Evolutionary conservation across 2,329 filamentous ascomycete species (phyloP), one percentile per base, ranked within the genome.

Genomic region (Trichophyton verrucosum): DNA sequence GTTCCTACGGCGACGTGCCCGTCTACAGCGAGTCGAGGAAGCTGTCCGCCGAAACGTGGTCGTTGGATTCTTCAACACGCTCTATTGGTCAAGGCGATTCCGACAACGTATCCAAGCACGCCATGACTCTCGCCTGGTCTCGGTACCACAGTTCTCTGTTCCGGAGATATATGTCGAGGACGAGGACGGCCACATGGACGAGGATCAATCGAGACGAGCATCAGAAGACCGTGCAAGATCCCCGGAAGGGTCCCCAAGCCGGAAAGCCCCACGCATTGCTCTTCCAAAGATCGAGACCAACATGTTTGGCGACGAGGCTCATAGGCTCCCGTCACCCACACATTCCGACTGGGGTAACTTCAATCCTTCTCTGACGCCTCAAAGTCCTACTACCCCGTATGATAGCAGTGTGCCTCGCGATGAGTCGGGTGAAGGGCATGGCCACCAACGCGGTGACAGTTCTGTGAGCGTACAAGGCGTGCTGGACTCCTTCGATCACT

Each of bases 11-110:
- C 89, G 95, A 42, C 86, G 92, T 64, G 90, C 91, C 36, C 85
- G 92, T 59, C 80, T 99, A 56, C 92, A 97, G 72, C 87, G 92
- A 63, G 92, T 99, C 1, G 90, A 99, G 68, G 92, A 99, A 74
- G 90, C 94, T 66, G 90, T 97, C 49, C 87, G 90, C 61, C 85
- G 95, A 61, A 88, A 92, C 64, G 85, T 91, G 30, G 94, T 99
- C 8, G 82, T 94, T 49, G 91, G 91, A 46, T 99, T 99, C 77
- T 97, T 99, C 73, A 89, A 97, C 71, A 97, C 91, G 20, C 83
- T 87, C 64, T 89, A 92, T 75, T 96, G 89, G 85, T 85, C 87
- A 46, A 85, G 91, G 51, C 82, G 83, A 66, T 96, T 96, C 79
- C 86, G 89, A 66, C 85, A 85, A 59, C 82, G 86, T 61, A 80